These are phyloP conservation scores for Brettanomyces sp. DNA, from an alignment of 805 yeast genomes.

Conservation along the genomic window DNA sequence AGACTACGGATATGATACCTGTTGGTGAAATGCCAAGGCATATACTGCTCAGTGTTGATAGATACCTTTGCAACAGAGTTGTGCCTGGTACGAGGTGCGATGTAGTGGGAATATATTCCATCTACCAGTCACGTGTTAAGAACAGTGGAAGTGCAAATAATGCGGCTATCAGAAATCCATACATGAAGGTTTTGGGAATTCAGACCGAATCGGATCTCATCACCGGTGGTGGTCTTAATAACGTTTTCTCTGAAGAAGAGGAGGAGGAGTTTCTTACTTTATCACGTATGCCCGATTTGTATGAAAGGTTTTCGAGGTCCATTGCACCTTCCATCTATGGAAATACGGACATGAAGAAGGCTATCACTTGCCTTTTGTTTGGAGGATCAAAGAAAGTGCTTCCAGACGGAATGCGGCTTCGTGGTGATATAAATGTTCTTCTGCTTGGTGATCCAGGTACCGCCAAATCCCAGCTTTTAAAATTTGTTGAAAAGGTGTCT, in stretches of 20 bases:
- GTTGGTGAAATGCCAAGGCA: slow-evolving; percentile 99
- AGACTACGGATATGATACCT: slow-evolving; percentile 97
- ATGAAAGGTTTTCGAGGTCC: slow-evolving; percentile 74
- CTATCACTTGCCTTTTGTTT: slow-evolving; percentile 83
- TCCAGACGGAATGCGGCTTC: slow-evolving; percentile 92
- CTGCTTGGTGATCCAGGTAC: slow-evolving; percentile 98
- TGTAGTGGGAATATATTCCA: slow-evolving; percentile 85
- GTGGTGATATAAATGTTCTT: slow-evolving; percentile 95
- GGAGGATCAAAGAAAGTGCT: slow-evolving; percentile 89
- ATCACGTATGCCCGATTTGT: slow-evolving; percentile 76
- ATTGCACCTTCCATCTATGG: slow-evolving; percentile 98
- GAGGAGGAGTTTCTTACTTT: slow-evolving; percentile 82
- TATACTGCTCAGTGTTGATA: slow-evolving; percentile 75
- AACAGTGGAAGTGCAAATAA: slow-evolving; percentile 39
- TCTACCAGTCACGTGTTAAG: slow-evolving; percentile 65
- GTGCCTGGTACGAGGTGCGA: slow-evolving; percentile 95
- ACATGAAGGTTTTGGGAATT: slow-evolving; percentile 77
- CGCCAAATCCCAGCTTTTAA: slow-evolving; percentile 91
- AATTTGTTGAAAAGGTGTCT: slow-evolving; percentile 89
- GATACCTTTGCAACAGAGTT: slow-evolving; percentile 81
- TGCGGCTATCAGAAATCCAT: slow-evolving; percentile 91
- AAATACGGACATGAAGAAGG: slow-evolving; percentile 82
- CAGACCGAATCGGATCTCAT: slow-evolving; percentile 56
- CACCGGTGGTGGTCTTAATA: slow-evolving; percentile 29
- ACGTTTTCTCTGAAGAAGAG: slow-evolving; percentile 79